Percentiles rank a stretch among this genome's conserved stretches.
phyloP scores from a whole-genome alignment of 164 flowering plant genomes.

The Malania oleifera region DNA sequence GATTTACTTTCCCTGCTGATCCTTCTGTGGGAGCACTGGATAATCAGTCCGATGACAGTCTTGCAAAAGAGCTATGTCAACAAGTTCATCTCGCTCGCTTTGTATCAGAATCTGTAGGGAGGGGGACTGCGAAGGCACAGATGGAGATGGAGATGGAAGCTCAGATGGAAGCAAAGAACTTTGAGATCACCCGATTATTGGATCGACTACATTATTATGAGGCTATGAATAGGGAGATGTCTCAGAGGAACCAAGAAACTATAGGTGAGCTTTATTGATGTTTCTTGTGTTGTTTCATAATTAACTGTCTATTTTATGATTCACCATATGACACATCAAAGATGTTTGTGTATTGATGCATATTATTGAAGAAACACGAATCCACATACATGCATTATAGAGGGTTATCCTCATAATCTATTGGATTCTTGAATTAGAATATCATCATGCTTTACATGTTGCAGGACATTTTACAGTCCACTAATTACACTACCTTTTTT shows the following conservation, averaged over 20 bases:
- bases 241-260: conserved; percentile 84
- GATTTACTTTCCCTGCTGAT: conserved; percentile 51
- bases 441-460: too few relatives aligned
- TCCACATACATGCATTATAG: too few relatives aligned
- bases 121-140: conserved; percentile 73
- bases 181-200: conserved; percentile 74
- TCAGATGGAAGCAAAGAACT: conserved; percentile 60
- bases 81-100: conserved; percentile 56
- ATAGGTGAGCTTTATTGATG: conserved; percentile 59
- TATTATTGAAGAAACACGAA: too few relatives aligned
- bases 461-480: too few relatives aligned
- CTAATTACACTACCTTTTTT: too few relatives aligned
- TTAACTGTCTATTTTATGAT: too few relatives aligned
- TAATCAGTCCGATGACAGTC: conserved; percentile 25
- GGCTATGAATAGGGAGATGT: conserved; percentile 85
- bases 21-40: conserved; percentile 23
- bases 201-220: conserved; percentile 82
- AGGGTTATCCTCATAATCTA: too few relatives aligned
- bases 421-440: too few relatives aligned
- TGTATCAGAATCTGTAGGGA: conserved; percentile 69
- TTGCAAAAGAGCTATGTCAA: conserved; percentile 44
- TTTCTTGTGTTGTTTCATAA: not conserved
- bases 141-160: conserved; percentile 67
- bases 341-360: too few relatives aligned
- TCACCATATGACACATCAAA: too few relatives aligned